phyloP scores from a whole-genome alignment of 192 early-diverging fungal genomes.

The Entomortierella chlamydospora region DNA sequence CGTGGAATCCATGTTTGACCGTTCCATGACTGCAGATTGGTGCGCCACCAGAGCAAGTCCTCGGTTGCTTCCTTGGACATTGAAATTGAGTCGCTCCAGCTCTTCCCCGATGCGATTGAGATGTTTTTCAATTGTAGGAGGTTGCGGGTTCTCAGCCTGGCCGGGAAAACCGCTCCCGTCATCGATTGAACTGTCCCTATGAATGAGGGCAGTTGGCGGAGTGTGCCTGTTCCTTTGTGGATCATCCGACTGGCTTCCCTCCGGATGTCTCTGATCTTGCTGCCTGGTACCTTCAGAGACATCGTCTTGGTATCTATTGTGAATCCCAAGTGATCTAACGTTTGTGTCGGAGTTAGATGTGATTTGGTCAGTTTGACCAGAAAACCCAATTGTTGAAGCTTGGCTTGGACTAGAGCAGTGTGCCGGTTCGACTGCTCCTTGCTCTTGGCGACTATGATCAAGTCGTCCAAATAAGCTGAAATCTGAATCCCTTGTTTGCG shows the following conservation, averaged over 20 bases:
- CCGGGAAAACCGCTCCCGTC: conserved; percentile 38
- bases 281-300: conserved; percentile 25
- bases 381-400: conserved; percentile 18
- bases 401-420: background rate
- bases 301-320: conserved; percentile 27
- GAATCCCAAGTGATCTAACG: conserved; percentile 34
- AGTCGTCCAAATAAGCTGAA: conserved; percentile 45
- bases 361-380: conserved; percentile 33
- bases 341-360: conserved; percentile 21
- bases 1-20: conserved; percentile 17
- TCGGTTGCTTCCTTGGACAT: conserved; percentile 12
- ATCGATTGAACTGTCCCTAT: conserved; percentile 27
- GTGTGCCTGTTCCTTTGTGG: conserved; percentile 22
- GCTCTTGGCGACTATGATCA: conserved; percentile 18
- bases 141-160: conserved; percentile 20
- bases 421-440: background rate
- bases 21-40: conserved; percentile 29
- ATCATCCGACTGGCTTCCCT: conserved; percentile 22
- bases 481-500: conserved; percentile 26
- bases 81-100: conserved; percentile 27
- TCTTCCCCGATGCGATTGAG: conserved; percentile 17
- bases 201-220: conserved; percentile 39
- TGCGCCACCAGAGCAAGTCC: conserved; percentile 27
- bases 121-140: conserved; percentile 12
- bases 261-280: conserved; percentile 36